Base-by-base conservation (phyloP, 257 asterid genomes). In the Salvia miltiorrhiza region DNA sequence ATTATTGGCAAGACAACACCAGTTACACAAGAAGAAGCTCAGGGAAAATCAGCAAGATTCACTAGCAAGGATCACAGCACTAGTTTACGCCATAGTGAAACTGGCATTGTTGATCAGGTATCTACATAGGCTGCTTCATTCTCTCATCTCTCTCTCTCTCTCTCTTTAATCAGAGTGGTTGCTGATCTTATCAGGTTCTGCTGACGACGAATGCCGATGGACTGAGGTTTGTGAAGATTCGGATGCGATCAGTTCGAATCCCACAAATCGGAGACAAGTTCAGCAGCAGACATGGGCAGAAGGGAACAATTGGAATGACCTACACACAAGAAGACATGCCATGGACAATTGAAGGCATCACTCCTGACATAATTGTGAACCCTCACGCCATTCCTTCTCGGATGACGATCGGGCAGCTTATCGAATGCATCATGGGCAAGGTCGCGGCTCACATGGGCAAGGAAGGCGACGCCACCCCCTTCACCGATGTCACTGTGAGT, bases 311-410 rank as follows among this genome's bases (percentile, higher is more conserved):
- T 4, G 97, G 98, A 32, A 93, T 90, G 97, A 87, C 96, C 4
- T 93, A 84, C 73, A 88, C 98, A 5, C 97, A 90, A 72, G 98
- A 93, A 75, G 98, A 93, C 82, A 90, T 93, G 98, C 98, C 95
- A 9, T 93, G 92, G 87, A 88, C 96, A 30, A 73, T 74, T 9
- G 98, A 93, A 83, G 98, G 98, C 75, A 88, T 88, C 33, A 80
- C 88, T 26, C 98, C 97, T 0, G 97, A 93, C 72, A 93, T 93
- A n/a, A 85, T 90, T 1, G 98, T 90, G n/a, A 93, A 93, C 57
- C 98, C 97, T 11, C 98, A 90, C 24, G 96, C 95, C 72, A 93
- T 93, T 71, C 98, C 98, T 21, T 93, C 98, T 53, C 94, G 98
- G 16, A 90, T 90, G 98, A 90, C 97, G 7, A 90, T 93, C n/a